phyloP scores from a whole-genome alignment of 169 alveolate genomes.

The Plasmodium billcollinsi region DNA sequence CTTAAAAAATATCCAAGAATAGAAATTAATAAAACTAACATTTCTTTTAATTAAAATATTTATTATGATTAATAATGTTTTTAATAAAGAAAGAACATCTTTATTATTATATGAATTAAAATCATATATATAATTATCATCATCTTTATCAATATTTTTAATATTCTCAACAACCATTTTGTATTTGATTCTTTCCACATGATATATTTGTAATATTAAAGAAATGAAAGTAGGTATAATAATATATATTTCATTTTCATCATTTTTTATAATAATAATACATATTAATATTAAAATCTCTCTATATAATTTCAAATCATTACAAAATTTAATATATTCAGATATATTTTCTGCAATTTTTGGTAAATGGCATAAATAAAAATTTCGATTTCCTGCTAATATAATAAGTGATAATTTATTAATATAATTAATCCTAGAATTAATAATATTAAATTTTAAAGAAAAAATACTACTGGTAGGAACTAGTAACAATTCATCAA shows the following conservation, averaged over 20 bases:
- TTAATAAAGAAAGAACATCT: conserved; percentile 53
- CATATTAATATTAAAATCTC: conserved; percentile 71
- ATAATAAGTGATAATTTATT: conserved; percentile 68
- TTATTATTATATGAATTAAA: conserved; percentile 48
- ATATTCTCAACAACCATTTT: conserved; percentile 42
- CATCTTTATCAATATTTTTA: conserved; percentile 38
- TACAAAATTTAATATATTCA: conserved; percentile 64
- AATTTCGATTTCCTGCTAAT: conserved; percentile 45
- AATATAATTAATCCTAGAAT: conserved; percentile 70
- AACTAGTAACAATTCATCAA: conserved; percentile 62
- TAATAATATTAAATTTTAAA: conserved; percentile 57
- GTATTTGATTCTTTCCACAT: conserved; percentile 64
- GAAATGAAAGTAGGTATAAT: conserved; percentile 74
- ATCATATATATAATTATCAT: conserved; percentile 68
- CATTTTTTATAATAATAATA: conserved; percentile 59
- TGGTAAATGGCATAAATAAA: conserved; percentile 53
- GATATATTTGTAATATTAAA: conserved; percentile 67
- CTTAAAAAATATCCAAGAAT: conserved; percentile 71
- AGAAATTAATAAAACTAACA: conserved; percentile 50
- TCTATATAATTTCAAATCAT: conserved; percentile 60
- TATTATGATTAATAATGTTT: conserved; percentile 52
- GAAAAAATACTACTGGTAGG: conserved; percentile 72
- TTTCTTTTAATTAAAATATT: conserved; percentile 59
- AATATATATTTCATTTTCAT: conserved; percentile 74
- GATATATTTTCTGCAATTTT: conserved; percentile 77